Evolutionary conservation across 495 filamentous ascomycete species (phyloP).

Genomic region (Xylona heveae): DNA sequence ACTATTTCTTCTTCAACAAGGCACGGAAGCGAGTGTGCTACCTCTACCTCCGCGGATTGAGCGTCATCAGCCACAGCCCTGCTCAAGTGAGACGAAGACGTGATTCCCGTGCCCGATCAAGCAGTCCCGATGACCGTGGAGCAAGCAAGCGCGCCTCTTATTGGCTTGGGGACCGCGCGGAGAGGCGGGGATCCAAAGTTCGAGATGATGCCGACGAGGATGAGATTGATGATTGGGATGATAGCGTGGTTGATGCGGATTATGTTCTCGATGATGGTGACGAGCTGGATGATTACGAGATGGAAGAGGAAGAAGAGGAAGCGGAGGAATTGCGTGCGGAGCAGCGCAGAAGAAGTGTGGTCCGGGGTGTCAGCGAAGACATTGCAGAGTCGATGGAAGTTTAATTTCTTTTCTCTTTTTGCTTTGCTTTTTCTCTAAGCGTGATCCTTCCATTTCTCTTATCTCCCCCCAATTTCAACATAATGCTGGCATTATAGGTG

Average conservation of each 20-base stretch:
- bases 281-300: conserved; percentile 9
- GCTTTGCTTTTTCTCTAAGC: background rate
- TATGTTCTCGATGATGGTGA: conserved; percentile 12
- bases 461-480: no score
- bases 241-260: conserved; percentile 21
- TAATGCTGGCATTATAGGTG: no score
- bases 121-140: conserved; percentile 26
- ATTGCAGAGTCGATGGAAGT: conserved; percentile 51
- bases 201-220: conserved; percentile 4
- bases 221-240: conserved; percentile 9
- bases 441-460: no score
- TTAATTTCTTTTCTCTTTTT: conserved; percentile 10
- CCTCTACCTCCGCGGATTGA: conserved; percentile 69
- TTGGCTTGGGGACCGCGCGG: conserved; percentile 53
- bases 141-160: conserved; percentile 59
- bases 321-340: conserved; percentile 11
- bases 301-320: conserved; percentile 19
- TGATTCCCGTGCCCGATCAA: conserved; percentile 10
- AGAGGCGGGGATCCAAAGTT: conserved; percentile 19
- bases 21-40: conserved; percentile 84
- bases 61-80: conserved; percentile 53
- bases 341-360: conserved; percentile 16
- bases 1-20: conserved; percentile 98
- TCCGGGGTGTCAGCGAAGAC: conserved; percentile 53
- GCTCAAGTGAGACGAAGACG: conserved; percentile 8